phyloP scores from a whole-genome alignment of 2,329 filamentous ascomycete genomes.

The Chalara sp. region DNA sequence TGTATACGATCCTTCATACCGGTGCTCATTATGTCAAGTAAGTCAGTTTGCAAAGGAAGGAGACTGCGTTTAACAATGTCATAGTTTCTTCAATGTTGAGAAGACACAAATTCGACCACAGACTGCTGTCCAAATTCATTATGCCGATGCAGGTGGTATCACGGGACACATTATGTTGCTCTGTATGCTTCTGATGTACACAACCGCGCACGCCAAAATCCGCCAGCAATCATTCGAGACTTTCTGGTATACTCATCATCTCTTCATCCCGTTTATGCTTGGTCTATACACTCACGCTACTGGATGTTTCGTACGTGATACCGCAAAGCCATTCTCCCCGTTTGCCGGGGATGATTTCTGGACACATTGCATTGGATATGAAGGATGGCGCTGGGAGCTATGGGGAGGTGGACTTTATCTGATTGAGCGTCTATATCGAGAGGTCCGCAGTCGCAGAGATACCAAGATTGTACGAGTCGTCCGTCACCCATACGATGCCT shows the following conservation, averaged over 20 bases:
- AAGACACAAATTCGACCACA: constrained; percentile 72
- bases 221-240: constrained; percentile 96
- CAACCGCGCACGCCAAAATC: constrained; percentile 86
- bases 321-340: constrained; percentile 63
- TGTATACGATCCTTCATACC: constrained; percentile 76
- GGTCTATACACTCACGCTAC: constrained; percentile 93
- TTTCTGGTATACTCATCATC: constrained; percentile 98
- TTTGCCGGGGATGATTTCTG: constrained; percentile 80
- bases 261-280: constrained; percentile 94
- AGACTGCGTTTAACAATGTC: not conserved
- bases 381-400: constrained; percentile 96
- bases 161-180: constrained; percentile 97
- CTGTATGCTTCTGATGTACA: constrained; percentile 99
- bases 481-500: constrained; percentile 91
- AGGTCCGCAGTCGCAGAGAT: constrained; percentile 74
- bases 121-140: constrained; percentile 85
- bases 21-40: constrained; percentile 89
- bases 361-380: constrained; percentile 88
- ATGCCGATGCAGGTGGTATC: constrained; percentile 79
- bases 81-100: constrained; percentile 91
- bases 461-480: constrained; percentile 93
- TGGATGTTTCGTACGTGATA: constrained; percentile 93
- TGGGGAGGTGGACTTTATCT: constrained; percentile 81
- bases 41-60: constrained; percentile 27
- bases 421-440: constrained; percentile 81